Percentiles rank a stretch among this genome's conserved stretches.
Evolutionary conservation across 2,329 filamentous ascomycete genomes (phyloP).

Genomic region (Daldinia sp.): DNA sequence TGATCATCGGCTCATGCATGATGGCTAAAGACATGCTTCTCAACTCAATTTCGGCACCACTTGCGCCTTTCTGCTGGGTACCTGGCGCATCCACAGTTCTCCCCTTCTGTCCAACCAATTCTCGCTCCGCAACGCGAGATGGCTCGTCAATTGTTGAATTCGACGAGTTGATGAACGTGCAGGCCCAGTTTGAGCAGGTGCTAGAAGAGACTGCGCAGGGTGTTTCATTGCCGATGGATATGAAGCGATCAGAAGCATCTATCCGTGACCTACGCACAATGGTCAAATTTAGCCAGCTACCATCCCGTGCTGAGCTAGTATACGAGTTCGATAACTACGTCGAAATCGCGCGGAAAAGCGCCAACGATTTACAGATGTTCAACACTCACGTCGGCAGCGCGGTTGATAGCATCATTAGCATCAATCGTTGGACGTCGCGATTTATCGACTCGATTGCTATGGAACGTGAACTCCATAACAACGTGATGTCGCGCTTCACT

Average conservation of each 20-base stretch:
- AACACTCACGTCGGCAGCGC: constrained; percentile 78
- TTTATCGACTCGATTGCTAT: constrained; percentile 69
- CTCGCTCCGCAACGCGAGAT: constrained; percentile 39
- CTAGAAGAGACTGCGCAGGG: constrained; percentile 72
- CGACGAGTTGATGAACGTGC: constrained; percentile 76
- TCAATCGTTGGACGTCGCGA: constrained; percentile 77
- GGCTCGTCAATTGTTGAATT: constrained; percentile 64
- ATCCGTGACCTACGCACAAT: constrained; percentile 78
- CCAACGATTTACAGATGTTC: constrained; percentile 75
- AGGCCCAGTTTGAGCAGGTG: constrained; percentile 79
- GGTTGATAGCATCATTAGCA: constrained; percentile 77
- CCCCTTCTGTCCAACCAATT: constrained; percentile 64
- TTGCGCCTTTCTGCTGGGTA: constrained; percentile 75
- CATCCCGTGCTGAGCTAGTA: constrained; percentile 73
- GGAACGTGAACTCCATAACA: constrained; percentile 44
- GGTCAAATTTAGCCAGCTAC: constrained; percentile 74
- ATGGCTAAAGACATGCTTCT: constrained; percentile 69
- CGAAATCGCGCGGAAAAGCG: constrained; percentile 69
- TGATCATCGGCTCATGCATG: constrained; percentile 66
- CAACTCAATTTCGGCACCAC: constrained; percentile 64
- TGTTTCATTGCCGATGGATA: constrained; percentile 75
- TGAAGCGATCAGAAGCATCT: constrained; percentile 78
- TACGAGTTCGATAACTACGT: constrained; percentile 81
- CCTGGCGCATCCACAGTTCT: constrained; percentile 71
- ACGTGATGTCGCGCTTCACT: constrained; percentile 51